Base-by-base conservation (phyloP, 345 rosid species). In the Salix arbutifolia region DNA sequence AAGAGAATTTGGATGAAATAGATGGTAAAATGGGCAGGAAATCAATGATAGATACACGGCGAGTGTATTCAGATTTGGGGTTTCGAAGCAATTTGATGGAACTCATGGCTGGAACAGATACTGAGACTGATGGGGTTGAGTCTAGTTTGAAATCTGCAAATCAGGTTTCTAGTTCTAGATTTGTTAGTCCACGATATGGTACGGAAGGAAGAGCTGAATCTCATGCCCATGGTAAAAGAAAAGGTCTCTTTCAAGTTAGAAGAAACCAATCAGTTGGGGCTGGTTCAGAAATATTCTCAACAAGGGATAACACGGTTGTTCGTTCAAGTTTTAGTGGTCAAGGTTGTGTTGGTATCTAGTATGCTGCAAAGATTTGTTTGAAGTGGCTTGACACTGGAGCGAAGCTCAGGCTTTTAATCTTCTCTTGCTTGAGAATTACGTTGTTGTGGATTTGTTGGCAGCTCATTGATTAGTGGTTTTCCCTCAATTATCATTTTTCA, bases 41-140 rank as follows among this genome's bases (percentile, higher is more conserved):
- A 50, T 79, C 77, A 0, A 48, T 62, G 67, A 86, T 81, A 79
- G 87, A 83, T 78, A 79, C 93, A 0, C 76, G 88, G 75, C 83
- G 92, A 73, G 93, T 91, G 44, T 87, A 83, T 77, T 91, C 96
- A 0, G 96, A 90, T 84, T 86, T 91, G 88, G 96, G 92, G 33
- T 68, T 90, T 77, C 85, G 96, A 71, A 88, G 91, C 78, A 88
- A 91, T 78, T 81, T 91, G 89, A 88, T 88, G 91, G 93, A 90
- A 71, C 90, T 91, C 40, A 90, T 91, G 88, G 85, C 86, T 33
- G 83, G 85, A 46, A 14, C 82, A 18, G 91, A 90, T 3, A 86
- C 81, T 9, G 74, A 73, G 25, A 80, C 60, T 53, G 77, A 69
- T 46, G 84, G 21, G 52, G 73, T 37, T 31, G 81, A 79, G 35